Evolutionary conservation across 805 yeast species (phyloP).

Genomic region (Ogataea thermomethanolica): DNA sequence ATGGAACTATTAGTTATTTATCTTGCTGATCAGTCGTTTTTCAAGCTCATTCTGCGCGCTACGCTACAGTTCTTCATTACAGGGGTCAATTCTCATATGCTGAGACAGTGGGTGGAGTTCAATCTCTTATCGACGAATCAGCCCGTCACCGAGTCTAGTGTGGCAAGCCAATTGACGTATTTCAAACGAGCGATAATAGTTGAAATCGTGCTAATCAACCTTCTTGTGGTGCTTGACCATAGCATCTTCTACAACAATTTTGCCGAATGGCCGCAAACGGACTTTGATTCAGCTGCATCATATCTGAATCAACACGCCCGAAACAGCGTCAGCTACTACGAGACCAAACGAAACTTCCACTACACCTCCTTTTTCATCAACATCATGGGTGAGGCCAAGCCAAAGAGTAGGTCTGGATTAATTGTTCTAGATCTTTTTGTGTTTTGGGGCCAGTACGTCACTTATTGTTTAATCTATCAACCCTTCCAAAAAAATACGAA

Average conservation of each 20-base stretch:
- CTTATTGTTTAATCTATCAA: conserved; percentile 16
- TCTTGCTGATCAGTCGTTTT: conserved; percentile 25
- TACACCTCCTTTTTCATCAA: conserved; percentile 25
- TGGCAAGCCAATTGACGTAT: conserved; percentile 11
- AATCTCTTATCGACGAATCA: conserved; percentile 12
- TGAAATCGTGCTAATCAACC: conserved; percentile 18
- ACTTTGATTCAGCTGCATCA: conserved; percentile 1
- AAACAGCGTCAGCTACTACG: conserved; percentile 14
- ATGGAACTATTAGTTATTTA: conserved; percentile 22
- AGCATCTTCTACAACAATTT: conserved; percentile 5
- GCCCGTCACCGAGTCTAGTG: conserved; percentile 9
- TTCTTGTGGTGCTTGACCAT: conserved; percentile 17
- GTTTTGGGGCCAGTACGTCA: conserved; percentile 18
- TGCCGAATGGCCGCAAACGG: background rate
- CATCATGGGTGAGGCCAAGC: conserved; percentile 27
- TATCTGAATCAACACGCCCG: conserved; percentile 18
- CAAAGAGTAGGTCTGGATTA: conserved; percentile 9
- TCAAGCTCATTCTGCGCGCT: conserved; percentile 20
- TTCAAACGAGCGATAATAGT: conserved; percentile 14
- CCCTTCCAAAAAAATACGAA: background rate
- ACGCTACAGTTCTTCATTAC: conserved; percentile 20
- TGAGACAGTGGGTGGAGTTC: conserved; percentile 19
- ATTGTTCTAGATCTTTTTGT: conserved; percentile 21
- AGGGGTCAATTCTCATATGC: conserved; percentile 14
- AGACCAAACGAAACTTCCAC: conserved; percentile 16